Percentiles rank a stretch among this genome's conserved stretches.
phyloP scores from a whole-genome alignment of 176 grass and related monocot genomes.

The Coix lacrymajobi region DNA sequence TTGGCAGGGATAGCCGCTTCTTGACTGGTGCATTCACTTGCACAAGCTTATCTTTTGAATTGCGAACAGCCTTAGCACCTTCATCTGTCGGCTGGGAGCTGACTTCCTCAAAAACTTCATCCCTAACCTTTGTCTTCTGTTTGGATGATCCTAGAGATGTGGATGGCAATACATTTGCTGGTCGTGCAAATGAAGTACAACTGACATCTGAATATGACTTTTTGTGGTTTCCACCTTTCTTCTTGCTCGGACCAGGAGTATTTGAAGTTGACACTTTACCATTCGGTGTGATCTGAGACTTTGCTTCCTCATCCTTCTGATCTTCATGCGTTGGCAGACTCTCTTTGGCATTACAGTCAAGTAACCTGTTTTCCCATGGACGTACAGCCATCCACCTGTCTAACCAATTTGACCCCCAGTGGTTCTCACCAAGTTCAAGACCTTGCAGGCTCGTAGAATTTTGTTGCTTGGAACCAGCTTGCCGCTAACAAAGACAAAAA shows the following conservation, averaged over 20 bases:
- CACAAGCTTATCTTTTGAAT: constrained; percentile 47
- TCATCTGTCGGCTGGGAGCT: constrained; percentile 48
- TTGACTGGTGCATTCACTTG: constrained; percentile 47
- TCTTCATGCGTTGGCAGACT: constrained; percentile 31
- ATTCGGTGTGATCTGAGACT: constrained; percentile 42
- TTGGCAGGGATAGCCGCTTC: constrained; percentile 69
- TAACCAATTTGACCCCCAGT: constrained; percentile 99
- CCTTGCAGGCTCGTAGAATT: constrained; percentile 36
- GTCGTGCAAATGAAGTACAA: constrained; percentile 46
- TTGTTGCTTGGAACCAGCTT: constrained; percentile 80
- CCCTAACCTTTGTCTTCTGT: constrained; percentile 38
- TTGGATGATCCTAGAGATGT: constrained; percentile 50
- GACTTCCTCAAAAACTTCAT: constrained; percentile 63
- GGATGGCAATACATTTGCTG: constrained; percentile 34
- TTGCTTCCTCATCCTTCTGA: constrained; percentile 46
- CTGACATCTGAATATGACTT: constrained; percentile 71
- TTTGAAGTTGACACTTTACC: constrained; percentile 30
- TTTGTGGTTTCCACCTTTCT: constrained; percentile 43
- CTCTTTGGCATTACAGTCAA: constrained; percentile 72
- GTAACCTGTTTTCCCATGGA: constrained; percentile 91
- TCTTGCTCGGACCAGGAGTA: constrained; percentile 31
- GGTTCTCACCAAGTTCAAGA: constrained; percentile 49
- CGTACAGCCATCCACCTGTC: constrained; percentile 98
- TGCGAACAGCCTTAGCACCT: constrained; percentile 33
- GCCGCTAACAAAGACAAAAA: constrained; percentile 60